A percentile compares a stretch with the other conserved stretches of the same genome.
phyloP scores from a whole-genome alignment of 163 green algal species.

The Chlamydomonas reinhardtii region DNA sequence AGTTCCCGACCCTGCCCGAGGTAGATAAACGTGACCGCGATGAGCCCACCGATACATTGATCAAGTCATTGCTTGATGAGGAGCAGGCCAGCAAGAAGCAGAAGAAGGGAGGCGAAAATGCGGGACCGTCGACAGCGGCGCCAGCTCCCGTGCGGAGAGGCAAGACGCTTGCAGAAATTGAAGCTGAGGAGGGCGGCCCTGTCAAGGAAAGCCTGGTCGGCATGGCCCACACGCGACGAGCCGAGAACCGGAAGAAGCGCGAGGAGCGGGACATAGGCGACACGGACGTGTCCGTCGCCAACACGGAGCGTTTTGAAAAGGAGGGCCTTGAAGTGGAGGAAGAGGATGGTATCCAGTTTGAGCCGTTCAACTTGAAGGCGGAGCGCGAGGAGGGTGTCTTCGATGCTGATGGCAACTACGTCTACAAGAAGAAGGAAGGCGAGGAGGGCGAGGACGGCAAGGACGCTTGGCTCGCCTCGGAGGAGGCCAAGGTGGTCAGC shows the following conservation, averaged over 20 bases:
- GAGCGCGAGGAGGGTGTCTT: conserved; percentile 82
- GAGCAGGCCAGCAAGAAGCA: conserved; percentile 62
- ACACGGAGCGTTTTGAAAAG: conserved; percentile 71
- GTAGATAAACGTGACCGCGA: conserved; percentile 19
- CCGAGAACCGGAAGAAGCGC: conserved; percentile 67
- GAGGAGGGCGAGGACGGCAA: conserved; percentile 64
- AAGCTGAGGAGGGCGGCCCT: conserved; percentile 70
- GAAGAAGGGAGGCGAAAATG: conserved; percentile 43
- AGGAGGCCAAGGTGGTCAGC: conserved; percentile 66
- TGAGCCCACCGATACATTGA: conserved; percentile 31
- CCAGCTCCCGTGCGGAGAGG: conserved; percentile 49
- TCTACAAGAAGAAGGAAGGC: conserved; percentile 70
- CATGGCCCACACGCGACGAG: conserved; percentile 74
- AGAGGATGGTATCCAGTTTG: conserved; percentile 60
- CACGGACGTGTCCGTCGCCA: conserved; percentile 55
- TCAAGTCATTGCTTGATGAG: conserved; percentile 52
- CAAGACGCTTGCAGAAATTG: conserved; percentile 76
- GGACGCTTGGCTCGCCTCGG: conserved; percentile 82
- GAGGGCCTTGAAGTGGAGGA: conserved; percentile 54
- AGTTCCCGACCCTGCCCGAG: conserved; percentile 1
- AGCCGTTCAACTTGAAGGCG: conserved; percentile 68
- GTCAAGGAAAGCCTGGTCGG: conserved; percentile 81
- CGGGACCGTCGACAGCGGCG: too few relatives aligned
- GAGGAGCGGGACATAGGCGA: conserved; percentile 52
- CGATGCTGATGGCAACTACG: conserved; percentile 84